Base-by-base conservation (phyloP, 2,329 filamentous ascomycete species). In the Aquanectria penicillioides region DNA sequence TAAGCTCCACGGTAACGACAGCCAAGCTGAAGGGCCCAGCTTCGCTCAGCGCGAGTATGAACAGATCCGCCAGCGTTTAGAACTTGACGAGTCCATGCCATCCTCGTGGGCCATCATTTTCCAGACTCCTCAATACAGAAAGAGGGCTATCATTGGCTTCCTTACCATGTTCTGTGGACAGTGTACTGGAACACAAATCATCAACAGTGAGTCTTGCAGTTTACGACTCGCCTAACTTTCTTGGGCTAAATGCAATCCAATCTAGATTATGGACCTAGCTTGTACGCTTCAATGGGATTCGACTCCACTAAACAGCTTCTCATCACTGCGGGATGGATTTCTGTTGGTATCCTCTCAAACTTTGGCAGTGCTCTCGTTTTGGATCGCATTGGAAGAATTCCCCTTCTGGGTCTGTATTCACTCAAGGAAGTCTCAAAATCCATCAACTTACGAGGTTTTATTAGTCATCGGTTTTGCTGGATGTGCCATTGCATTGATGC, bases 81-180 rank as follows among this genome's bases (percentile, higher is more conserved):
- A 20, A 4, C n/a, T 20, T 17, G 41, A 46, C 9, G 20, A 22
- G 11, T 25, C 37, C 25, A 18, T 40, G 9, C 37, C 41, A 20
- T 13, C 12, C 5, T 22, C 15, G 3, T 31, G 41, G 25, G 5
- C 8, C 15, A 17, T 15, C 11, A 20, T 46, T 6, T 29, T 31
- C 15, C 20, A 11, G 17, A 20, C 33, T 33, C n/a, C 41, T 20
- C 10, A 15, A 10, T 33, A 46, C 8, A n/a, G 26, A 18, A 51
- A 51, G 34, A n/a, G 47, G 4, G 37, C 34, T 11, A 43, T 52
- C 18, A 20, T 52, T 6, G 48, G 48, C 5, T 52, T 41, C n/a
- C 26, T 52, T 11, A 52, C 48, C 5, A 43, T 41, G 23, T 31
- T 43, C 12, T 23, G 36, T n/a, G 48, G 25, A 11, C 48, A 52